These are phyloP conservation scores for Coprinellus aureogranulatus DNA, from an alignment of 768 basidiomycete genomes.

Conservation along the genomic window DNA sequence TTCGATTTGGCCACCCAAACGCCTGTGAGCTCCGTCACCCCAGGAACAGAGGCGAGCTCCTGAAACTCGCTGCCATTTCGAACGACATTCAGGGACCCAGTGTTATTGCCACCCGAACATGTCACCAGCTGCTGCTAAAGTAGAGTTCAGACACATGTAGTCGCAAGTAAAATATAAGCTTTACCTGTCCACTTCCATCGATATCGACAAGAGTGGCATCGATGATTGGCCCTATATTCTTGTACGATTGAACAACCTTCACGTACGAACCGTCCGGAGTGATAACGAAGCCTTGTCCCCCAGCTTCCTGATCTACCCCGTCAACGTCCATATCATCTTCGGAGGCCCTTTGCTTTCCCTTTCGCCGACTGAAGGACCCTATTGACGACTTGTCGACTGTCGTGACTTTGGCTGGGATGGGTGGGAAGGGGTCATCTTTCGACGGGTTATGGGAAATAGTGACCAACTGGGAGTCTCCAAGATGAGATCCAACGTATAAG, in stretches of 20 bases:
- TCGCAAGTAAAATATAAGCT: too few species aligned
- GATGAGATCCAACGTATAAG: constrained; percentile 78
- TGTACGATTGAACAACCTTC: constrained; percentile 59
- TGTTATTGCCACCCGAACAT: constrained; percentile 77
- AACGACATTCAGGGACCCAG: constrained; percentile 74
- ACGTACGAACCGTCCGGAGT: constrained; percentile 55
- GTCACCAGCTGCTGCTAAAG: constrained; percentile 76
- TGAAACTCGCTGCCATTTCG: constrained; percentile 81
- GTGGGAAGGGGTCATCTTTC: constrained; percentile 45
- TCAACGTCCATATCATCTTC: constrained; percentile 36
- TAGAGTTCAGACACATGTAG: too few species aligned
- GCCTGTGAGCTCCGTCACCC: constrained; percentile 52
- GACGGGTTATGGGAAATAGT: constrained; percentile 50
- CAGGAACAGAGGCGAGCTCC: constrained; percentile 57
- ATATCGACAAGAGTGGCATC: constrained; percentile 77
- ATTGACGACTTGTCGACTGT: constrained; percentile 38
- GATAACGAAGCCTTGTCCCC: constrained; percentile 46
- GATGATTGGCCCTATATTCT: constrained; percentile 79
- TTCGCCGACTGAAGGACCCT: constrained; percentile 16
- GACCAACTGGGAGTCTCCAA: constrained; percentile 77
- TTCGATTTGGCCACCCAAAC: constrained; percentile 60
- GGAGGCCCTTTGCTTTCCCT: constrained; percentile 40
- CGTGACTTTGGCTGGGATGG: constrained; percentile 48
- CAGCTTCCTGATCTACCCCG: constrained; percentile 21
- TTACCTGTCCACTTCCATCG: constrained; percentile 69